A percentile compares a stretch with the other conserved stretches of the same genome.
phyloP scores from a whole-genome alignment of 2,329 filamentous ascomycete genomes.

The Calonectria ilicicola region DNA sequence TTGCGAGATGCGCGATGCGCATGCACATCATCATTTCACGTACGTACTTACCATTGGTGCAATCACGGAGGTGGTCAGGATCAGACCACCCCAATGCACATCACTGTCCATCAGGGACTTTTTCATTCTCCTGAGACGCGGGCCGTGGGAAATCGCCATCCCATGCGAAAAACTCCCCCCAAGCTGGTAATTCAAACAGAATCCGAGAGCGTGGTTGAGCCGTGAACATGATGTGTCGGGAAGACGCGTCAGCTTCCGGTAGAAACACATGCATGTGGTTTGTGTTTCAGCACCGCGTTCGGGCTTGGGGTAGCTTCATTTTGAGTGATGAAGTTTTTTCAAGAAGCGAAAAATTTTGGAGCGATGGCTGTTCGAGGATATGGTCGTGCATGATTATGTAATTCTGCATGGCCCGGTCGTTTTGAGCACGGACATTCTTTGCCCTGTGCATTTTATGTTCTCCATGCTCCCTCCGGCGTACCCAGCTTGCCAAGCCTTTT shows the following conservation, averaged over 20 bases:
- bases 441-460: neutral
- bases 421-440: neutral
- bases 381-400: conserved; percentile 31
- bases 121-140: neutral
- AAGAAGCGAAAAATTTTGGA: conserved; percentile 29
- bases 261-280: neutral
- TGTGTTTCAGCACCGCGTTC: neutral
- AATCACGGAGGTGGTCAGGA: neutral
- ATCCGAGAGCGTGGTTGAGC: neutral
- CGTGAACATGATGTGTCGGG: neutral
- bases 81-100: neutral
- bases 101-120: neutral
- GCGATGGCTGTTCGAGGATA: conserved; percentile 28
- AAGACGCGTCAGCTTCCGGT: conserved; percentile 4
- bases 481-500: neutral
- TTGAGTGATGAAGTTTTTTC: conserved; percentile 12
- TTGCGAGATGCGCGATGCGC: conserved; percentile 22
- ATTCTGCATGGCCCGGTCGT: conserved; percentile 5
- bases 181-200: neutral
- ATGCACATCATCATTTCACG: conserved; percentile 31
- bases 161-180: neutral
- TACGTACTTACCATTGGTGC: conserved; percentile 13
- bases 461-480: too few species aligned
- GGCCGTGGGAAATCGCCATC: neutral
- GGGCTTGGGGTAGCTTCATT: neutral